These are phyloP conservation scores for Boletus subparvulus DNA, from an alignment of 768 basidiomycete species.

Conservation along the genomic window DNA sequence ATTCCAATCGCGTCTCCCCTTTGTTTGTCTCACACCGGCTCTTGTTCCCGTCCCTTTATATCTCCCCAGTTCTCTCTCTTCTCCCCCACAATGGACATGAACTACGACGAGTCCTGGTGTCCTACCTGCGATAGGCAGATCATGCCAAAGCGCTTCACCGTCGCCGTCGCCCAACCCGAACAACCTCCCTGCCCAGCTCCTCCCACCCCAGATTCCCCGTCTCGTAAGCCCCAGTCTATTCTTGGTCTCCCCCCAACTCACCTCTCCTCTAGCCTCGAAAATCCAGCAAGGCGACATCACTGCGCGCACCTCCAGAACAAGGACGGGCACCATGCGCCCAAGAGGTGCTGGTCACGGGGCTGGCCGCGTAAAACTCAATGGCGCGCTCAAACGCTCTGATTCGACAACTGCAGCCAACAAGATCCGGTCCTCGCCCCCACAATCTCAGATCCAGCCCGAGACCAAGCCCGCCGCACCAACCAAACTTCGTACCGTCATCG, in stretches of 20 bases:
- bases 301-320: conserved; percentile 33
- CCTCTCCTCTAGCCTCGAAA: conserved; percentile 23
- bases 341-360: conserved; percentile 59
- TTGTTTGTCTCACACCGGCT: conserved; percentile 21
- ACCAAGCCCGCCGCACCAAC: conserved; percentile 33
- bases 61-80: conserved; percentile 7
- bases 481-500: conserved; percentile 68
- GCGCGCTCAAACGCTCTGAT: conserved; percentile 47
- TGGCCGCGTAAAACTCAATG: conserved; percentile 59
- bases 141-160: conserved; percentile 67
- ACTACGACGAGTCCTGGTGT: conserved; percentile 76
- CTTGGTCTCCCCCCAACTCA: conserved; percentile 4
- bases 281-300: conserved; percentile 25
- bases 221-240: conserved; percentile 34
- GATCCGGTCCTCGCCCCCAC: conserved; percentile 12
- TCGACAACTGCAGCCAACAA: conserved; percentile 22
- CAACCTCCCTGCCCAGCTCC: conserved; percentile 29
- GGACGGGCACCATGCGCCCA: conserved; percentile 38
- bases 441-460: conserved; percentile 21
- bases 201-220: conserved; percentile 38
- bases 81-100: conserved; percentile 30
- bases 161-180: conserved; percentile 40
- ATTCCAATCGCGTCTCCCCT: background rate
- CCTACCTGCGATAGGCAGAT: conserved; percentile 77
- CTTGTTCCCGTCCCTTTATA: conserved; percentile 13